Conservation (phyloP, 176 grass and related monocot species). For the Chloris gayana region DNA sequence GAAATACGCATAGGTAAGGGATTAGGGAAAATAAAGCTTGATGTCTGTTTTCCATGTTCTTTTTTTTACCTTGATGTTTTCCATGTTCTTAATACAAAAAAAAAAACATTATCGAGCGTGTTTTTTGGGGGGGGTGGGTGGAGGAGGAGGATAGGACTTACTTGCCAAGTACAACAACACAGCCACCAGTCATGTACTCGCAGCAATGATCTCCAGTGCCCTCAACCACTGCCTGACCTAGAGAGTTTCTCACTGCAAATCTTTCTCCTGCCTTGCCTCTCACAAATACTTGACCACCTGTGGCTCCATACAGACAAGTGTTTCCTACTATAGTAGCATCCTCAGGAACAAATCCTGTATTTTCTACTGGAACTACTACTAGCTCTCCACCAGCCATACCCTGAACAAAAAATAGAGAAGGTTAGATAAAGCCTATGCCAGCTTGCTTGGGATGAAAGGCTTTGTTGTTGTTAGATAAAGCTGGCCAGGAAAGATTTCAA, state of each 20-base stretch:
- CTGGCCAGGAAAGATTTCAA: background rate
- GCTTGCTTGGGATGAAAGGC: too few relatives aligned
- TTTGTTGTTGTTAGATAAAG: constrained; percentile 36
- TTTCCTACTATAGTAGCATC: constrained; percentile 99
- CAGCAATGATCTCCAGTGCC: constrained; percentile 99
- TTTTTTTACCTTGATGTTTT: too few relatives aligned
- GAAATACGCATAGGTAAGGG: constrained; percentile 44
- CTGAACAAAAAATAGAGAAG: constrained; percentile 38
- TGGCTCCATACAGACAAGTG: constrained; percentile 99
- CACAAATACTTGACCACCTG: constrained; percentile 95
- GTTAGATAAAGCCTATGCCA: constrained; percentile 35
- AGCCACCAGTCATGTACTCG: constrained; percentile 99
- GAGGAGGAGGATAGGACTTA: constrained; percentile 46
- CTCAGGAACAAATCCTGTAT: constrained; percentile 86
- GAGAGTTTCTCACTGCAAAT: constrained; percentile 98
- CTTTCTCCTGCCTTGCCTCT: constrained; percentile 96
- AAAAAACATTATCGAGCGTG: background rate
- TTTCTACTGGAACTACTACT: constrained; percentile 85
- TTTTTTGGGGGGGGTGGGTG: too few relatives aligned
- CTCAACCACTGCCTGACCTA: constrained; percentile 95
- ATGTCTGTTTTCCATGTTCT: too few relatives aligned
- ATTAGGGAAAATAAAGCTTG: background rate
- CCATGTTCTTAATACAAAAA: background rate
- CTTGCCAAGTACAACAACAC: constrained; percentile 99
- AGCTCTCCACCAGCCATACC: constrained; percentile 98